Base-by-base conservation (phyloP, 2,329 filamentous ascomycete species). In the Talaromyces sp. region DNA sequence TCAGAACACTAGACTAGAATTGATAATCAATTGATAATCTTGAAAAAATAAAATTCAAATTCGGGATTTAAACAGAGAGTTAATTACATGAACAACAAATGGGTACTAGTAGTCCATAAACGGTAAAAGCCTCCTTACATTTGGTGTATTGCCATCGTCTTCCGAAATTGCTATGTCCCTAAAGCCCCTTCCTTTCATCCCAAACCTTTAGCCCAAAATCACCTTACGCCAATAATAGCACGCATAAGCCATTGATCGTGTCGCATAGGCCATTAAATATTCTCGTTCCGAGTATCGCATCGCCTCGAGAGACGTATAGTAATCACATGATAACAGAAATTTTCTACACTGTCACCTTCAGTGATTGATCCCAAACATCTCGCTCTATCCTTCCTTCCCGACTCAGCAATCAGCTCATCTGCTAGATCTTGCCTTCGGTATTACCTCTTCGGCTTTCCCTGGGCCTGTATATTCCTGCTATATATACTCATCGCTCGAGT, bases 401-500 rank as follows among this genome's bases (percentile, higher is more conserved):
- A 73, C 64, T 79, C 73, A n/a, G 67, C 48, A 52, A 80, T 72
- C 39, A 81, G 67, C 60, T 81, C 75, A 35, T 76, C 45, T 1
- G 78, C 78, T 65, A 81, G 65, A 52, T 74, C 71, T n/a, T 74
- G 68, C 41, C 78, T 68, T 43, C 79, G 67, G 1, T 14, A 50
- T 65, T 79, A 79, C 19, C 67, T 56, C 63, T 73, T 76, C 3
- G 71, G 70, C 43, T 59, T 31, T 7, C 67, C 70, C 7, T 66
- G 65, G 7, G 74, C 65, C 24, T 67, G 66, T n/a, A 80, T 62
- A 2, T 67, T 60, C 19, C 84, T 78, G 0, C 84, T 85, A 67
- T 86, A 80, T 75, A 87, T 84, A 35, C 76, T 75, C 43, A 88
- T 73, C 0, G 77, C 76, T 37, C 77, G 80, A 0, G 81, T 80